A percentile compares a stretch with the other conserved stretches of the same genome.
Conservation (phyloP, 768 basidiomycete genomes). For the Phylloporus sp. region DNA sequence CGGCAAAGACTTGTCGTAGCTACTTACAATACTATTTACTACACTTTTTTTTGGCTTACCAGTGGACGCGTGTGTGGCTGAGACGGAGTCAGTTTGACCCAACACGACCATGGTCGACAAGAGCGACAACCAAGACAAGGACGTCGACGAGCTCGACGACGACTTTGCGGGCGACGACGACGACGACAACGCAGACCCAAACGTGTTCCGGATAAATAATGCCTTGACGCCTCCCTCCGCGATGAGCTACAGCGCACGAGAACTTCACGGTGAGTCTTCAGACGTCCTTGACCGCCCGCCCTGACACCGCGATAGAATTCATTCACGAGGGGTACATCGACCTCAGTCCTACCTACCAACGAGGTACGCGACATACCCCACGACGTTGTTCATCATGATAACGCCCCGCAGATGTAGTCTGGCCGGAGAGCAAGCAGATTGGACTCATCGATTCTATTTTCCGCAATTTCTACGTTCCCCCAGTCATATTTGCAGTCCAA, state of each 20-base stretch:
- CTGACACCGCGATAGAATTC: slow-evolving; percentile 36
- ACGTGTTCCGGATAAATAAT: slow-evolving; percentile 41
- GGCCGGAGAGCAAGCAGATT: slow-evolving; percentile 64
- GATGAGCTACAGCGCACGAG: slow-evolving; percentile 38
- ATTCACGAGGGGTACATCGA: slow-evolving; percentile 71
- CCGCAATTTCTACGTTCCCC: slow-evolving; percentile 51
- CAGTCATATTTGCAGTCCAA: slow-evolving; percentile 43
- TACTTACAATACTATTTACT: no score
- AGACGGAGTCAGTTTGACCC: background rate
- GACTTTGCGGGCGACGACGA: slow-evolving; percentile 40
- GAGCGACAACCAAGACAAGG: slow-evolving; percentile 28
- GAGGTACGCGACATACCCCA: slow-evolving; percentile 39
- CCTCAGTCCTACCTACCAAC: slow-evolving; percentile 65
- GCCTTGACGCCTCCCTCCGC: slow-evolving; percentile 38
- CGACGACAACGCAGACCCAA: slow-evolving; percentile 34
- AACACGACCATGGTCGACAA: slow-evolving; percentile 18
- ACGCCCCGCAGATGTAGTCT: slow-evolving; percentile 57
- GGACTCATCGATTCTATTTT: slow-evolving; percentile 48
- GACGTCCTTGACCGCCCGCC: background rate
- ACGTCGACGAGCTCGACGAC: slow-evolving; percentile 47
- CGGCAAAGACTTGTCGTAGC: no score
- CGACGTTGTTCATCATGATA: slow-evolving; percentile 1
- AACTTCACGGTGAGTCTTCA: slow-evolving; percentile 42
- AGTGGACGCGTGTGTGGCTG: slow-evolving; percentile 21
- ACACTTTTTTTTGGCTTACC: no score